A percentile compares a stretch with the other conserved stretches of the same genome.
Conservation (phyloP, 345 rosid genomes). For the Citrus reticulata region DNA sequence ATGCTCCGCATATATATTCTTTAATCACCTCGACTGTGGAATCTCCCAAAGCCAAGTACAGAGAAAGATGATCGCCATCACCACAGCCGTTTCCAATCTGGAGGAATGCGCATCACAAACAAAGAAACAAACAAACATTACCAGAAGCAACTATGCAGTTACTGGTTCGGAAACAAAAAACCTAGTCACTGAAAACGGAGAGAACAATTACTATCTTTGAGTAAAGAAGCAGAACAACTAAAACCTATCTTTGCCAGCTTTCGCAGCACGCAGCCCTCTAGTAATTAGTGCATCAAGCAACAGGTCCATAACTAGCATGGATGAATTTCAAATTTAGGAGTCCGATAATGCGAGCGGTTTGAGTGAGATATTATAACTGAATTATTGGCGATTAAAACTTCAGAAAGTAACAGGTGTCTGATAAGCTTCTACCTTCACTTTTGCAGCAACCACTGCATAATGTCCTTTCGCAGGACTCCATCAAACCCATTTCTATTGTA, state of each 20-base stretch:
- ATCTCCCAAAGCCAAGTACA: too few species aligned
- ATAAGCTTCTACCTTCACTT: conserved; percentile 17
- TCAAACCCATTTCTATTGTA: conserved; percentile 28
- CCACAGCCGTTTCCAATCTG: too few species aligned
- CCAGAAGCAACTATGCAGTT: neutral
- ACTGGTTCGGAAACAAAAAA: neutral
- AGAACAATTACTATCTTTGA: neutral
- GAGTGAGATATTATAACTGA: too few species aligned
- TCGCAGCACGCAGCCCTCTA: neutral
- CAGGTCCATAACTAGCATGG: neutral
- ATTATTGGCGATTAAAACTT: too few species aligned
- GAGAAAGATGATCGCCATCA: too few species aligned
- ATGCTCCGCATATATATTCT: too few species aligned
- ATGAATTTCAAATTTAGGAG: neutral
- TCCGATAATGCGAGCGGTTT: neutral
- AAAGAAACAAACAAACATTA: neutral
- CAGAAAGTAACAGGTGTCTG: neutral
- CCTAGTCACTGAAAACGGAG: neutral
- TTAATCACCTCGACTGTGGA: too few species aligned
- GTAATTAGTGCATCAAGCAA: neutral
- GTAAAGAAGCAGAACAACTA: neutral
- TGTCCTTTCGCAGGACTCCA: conserved; percentile 62
- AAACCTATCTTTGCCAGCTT: neutral
- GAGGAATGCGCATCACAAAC: neutral
- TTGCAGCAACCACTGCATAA: conserved; percentile 60